Percentiles rank a stretch among this genome's conserved stretches.
phyloP scores from a whole-genome alignment of 2,329 filamentous ascomycete species.

The Penicillium digitatum region DNA sequence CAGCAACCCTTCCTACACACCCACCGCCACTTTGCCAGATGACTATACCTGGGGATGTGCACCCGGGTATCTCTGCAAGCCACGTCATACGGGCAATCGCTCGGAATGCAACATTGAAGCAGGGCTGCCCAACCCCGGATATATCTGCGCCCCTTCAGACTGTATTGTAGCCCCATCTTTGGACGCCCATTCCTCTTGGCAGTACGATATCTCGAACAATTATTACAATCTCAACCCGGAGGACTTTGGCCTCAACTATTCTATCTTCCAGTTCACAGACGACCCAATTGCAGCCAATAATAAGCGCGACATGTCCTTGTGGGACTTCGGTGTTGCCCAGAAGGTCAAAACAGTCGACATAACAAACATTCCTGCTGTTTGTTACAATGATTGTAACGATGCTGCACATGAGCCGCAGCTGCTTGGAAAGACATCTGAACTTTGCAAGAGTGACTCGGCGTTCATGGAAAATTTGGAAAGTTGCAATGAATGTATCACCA shows the following conservation, averaged over 20 bases:
- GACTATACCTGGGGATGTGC: conserved; percentile 44
- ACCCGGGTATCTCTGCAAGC: conserved; percentile 43
- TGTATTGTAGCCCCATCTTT: conserved; percentile 37
- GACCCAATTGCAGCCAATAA: neutral
- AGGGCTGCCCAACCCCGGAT: conserved; percentile 39
- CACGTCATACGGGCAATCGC: conserved; percentile 29
- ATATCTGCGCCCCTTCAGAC: conserved; percentile 39
- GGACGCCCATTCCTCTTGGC: conserved; percentile 17
- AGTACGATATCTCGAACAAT: conserved; percentile 53
- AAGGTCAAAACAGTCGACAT: neutral
- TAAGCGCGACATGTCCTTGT: conserved; percentile 2
- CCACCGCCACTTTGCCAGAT: conserved; percentile 23
- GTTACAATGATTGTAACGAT: conserved; percentile 9
- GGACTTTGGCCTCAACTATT: conserved; percentile 60
- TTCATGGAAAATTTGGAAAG: conserved; percentile 8
- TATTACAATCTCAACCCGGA: conserved; percentile 65
- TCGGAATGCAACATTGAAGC: conserved; percentile 40
- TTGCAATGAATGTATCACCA: conserved; percentile 10
- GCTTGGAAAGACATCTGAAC: conserved; percentile 4
- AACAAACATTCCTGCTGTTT: conserved; percentile 5
- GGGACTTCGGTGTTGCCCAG: neutral
- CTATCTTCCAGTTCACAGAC: conserved; percentile 49
- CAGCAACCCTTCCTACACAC: conserved; percentile 31
- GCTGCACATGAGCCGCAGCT: conserved; percentile 3
- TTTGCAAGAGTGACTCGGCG: conserved; percentile 12